A percentile compares a stretch with the other conserved stretches of the same genome.
These are phyloP conservation scores for Penicillium bialowiezense DNA, from an alignment of 495 filamentous ascomycete genomes.

Conservation along the genomic window DNA sequence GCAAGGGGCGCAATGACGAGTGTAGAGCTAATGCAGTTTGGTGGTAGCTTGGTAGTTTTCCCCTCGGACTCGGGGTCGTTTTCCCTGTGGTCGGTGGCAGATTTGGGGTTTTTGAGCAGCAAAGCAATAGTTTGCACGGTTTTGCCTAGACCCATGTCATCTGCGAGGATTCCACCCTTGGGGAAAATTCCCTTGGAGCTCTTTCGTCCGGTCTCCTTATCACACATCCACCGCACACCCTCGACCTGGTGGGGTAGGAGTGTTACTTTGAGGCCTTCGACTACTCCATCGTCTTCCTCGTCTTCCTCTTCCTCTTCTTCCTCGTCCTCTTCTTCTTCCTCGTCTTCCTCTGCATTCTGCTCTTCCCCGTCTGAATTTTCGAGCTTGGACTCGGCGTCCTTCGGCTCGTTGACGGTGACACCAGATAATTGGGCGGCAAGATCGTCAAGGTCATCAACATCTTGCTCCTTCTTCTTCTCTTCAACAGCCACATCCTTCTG, in stretches of 20 bases:
- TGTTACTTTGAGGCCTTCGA: conserved; percentile 81
- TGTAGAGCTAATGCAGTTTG: conserved; percentile 69
- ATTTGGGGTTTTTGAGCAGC: conserved; percentile 77
- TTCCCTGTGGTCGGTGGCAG: conserved; percentile 45
- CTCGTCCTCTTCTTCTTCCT: conserved; percentile 35
- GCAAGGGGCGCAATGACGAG: conserved; percentile 93
- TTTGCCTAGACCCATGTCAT: conserved; percentile 96
- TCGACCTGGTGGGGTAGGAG: conserved; percentile 91
- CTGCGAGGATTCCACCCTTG: conserved; percentile 84
- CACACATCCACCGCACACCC: conserved; percentile 89
- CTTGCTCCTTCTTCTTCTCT: conserved; percentile 18
- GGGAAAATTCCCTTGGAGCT: conserved; percentile 74
- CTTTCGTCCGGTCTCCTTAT: conserved; percentile 75
- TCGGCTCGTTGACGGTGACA: conserved; percentile 48
- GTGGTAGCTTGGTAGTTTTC: conserved; percentile 53
- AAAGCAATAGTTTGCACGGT: conserved; percentile 87
- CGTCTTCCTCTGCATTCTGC: conserved; percentile 48
- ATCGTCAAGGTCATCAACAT: conserved; percentile 42
- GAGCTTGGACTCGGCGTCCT: conserved; percentile 15
- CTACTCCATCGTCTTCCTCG: conserved; percentile 67
- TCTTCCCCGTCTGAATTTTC: conserved; percentile 10
- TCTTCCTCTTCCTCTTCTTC: conserved; percentile 59
- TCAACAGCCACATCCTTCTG: conserved; percentile 38
- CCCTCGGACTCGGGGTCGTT: conserved; percentile 25
- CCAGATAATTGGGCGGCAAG: conserved; percentile 58